phyloP scores from a whole-genome alignment of 2,329 filamentous ascomycete genomes.

The Graphilbum fragrans region DNA sequence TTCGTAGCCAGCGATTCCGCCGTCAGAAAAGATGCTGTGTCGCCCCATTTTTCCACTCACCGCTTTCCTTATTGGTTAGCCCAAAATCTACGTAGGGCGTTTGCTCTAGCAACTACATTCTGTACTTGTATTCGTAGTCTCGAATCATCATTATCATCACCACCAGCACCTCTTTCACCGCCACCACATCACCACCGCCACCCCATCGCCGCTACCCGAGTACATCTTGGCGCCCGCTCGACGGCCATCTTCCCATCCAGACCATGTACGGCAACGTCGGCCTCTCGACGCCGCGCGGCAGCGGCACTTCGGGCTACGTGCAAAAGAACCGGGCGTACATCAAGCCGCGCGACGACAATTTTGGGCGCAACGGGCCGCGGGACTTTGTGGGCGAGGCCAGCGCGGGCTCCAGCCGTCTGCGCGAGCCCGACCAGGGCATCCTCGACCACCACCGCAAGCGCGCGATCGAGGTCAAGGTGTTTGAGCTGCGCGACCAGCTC shows the following conservation, averaged over 20 bases:
- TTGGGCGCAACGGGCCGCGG: conserved; percentile 54
- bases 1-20: no score
- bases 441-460: conserved; percentile 83
- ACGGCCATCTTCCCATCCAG: no score
- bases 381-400: conserved; percentile 77
- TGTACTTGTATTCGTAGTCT: no score
- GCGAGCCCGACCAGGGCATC: conserved; percentile 34
- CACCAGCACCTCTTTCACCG: no score
- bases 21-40: no score
- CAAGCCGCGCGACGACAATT: conserved; percentile 67
- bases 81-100: no score
- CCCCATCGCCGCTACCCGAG: no score
- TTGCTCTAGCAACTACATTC: no score
- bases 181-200: no score
- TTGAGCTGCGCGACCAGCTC: conserved; percentile 80
- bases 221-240: no score
- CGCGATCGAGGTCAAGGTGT: conserved; percentile 84
- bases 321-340: conserved; percentile 90
- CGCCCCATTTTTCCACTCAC: neutral
- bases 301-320: conserved; percentile 93
- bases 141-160: no score
- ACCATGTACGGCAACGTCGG: conserved; percentile 94
- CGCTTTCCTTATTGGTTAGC: neutral
- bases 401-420: conserved; percentile 81
- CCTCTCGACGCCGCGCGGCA: conserved; percentile 84